phyloP scores from a whole-genome alignment of 805 yeast genomes.

The Metschnikowia noctiluminum region DNA sequence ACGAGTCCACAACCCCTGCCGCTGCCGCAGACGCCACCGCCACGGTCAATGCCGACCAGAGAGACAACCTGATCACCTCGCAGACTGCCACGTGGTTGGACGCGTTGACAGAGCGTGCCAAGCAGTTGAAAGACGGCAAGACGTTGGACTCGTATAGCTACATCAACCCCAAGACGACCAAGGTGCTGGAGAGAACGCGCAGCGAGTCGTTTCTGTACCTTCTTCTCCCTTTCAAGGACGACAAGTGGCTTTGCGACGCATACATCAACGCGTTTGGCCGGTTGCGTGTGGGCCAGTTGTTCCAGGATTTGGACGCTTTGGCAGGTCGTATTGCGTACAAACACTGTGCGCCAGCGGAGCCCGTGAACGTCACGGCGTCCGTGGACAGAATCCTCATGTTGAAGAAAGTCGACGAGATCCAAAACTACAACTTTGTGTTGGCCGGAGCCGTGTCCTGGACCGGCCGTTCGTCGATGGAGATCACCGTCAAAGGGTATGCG shows the following conservation, averaged over 20 bases:
- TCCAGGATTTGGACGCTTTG: constrained; percentile 89
- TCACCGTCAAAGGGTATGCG: constrained; percentile 83
- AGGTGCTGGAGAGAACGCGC: constrained; percentile 68
- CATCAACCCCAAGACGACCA: constrained; percentile 67
- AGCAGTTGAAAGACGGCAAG: constrained; percentile 70
- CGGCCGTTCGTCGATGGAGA: constrained; percentile 94
- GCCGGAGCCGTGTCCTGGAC: constrained; percentile 96
- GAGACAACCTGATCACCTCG: constrained; percentile 46
- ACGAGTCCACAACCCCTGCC: constrained; percentile 48
- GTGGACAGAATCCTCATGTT: constrained; percentile 89
- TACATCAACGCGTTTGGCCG: constrained; percentile 91
- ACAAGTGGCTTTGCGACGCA: constrained; percentile 76
- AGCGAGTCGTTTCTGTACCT: constrained; percentile 71
- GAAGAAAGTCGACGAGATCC: constrained; percentile 75
- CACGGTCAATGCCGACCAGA: constrained; percentile 60
- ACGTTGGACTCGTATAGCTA: constrained; percentile 67
- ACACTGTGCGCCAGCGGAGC: constrained; percentile 93
- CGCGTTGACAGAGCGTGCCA: constrained; percentile 71
- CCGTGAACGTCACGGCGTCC: constrained; percentile 92
- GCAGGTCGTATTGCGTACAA: constrained; percentile 93
- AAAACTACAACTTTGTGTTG: constrained; percentile 69
- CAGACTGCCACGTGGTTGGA: constrained; percentile 78
- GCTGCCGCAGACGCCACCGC: constrained; percentile 74
- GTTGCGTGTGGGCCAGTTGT: constrained; percentile 85
- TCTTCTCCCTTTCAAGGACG: constrained; percentile 79